phyloP scores from a whole-genome alignment of 2,329 filamentous ascomycete species.

The Fusarium gaditjirri region DNA sequence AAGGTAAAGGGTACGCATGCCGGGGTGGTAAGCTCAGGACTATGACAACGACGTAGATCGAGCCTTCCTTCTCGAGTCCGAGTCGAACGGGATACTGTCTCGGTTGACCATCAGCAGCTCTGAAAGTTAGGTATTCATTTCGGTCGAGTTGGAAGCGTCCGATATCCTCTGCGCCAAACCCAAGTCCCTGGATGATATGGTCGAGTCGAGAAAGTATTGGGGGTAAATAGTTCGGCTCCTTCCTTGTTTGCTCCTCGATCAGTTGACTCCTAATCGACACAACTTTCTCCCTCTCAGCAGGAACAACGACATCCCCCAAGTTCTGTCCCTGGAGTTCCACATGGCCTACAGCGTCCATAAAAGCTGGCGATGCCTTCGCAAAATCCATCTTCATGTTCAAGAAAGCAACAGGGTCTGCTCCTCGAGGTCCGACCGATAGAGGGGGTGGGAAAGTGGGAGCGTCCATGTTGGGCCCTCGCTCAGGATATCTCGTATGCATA shows the following conservation, averaged over 20 bases:
- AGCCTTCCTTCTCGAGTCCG: constrained; percentile 68
- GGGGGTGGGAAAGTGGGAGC: constrained; percentile 60
- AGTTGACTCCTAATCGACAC: constrained; percentile 61
- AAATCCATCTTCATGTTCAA: constrained; percentile 69
- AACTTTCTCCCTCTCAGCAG: constrained; percentile 64
- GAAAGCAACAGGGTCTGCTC: constrained; percentile 66
- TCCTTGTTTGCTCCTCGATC: constrained; percentile 66
- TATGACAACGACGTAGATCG: constrained; percentile 71
- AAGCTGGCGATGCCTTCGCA: constrained; percentile 65
- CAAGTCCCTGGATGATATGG: constrained; percentile 64
- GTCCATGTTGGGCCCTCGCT: constrained; percentile 61
- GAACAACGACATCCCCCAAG: constrained; percentile 64
- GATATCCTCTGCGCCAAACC: constrained; percentile 65
- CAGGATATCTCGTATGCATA: constrained; percentile 60
- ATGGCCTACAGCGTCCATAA: constrained; percentile 65
- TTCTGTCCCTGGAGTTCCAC: constrained; percentile 59
- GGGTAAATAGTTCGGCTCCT: constrained; percentile 71
- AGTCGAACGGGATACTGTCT: constrained; percentile 62
- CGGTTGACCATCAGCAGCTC: constrained; percentile 61
- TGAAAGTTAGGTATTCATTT: constrained; percentile 66
- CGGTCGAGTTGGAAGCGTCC: constrained; percentile 63
- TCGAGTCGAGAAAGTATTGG: constrained; percentile 70
- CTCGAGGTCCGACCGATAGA: constrained; percentile 53
- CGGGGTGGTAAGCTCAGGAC: constrained; percentile 53
- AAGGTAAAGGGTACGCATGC: constrained; percentile 55